Conservation (phyloP, 2,329 filamentous ascomycete genomes). For the Fonsecaea nubica region DNA sequence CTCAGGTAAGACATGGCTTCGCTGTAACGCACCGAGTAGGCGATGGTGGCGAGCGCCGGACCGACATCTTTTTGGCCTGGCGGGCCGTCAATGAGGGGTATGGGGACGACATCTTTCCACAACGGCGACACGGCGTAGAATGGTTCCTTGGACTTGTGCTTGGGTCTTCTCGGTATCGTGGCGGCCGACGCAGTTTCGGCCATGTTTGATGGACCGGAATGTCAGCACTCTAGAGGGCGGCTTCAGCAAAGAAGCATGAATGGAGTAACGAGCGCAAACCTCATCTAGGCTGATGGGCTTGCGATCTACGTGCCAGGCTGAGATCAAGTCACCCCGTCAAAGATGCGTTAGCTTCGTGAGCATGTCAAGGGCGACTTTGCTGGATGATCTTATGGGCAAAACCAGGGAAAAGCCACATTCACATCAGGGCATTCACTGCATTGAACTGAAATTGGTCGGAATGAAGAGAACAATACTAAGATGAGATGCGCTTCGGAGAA, state of each 20-base stretch:
- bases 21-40: conserved; percentile 86
- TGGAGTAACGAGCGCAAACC: not conserved
- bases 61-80: conserved; percentile 34
- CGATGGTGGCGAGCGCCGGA: conserved; percentile 84
- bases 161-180: conserved; percentile 36
- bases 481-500: conserved; percentile 3
- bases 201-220: not conserved
- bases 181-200: conserved; percentile 1
- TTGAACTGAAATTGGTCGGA: conserved; percentile 15
- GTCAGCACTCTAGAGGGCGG: not conserved
- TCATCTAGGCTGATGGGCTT: not conserved
- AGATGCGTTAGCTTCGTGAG: not conserved
- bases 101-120: conserved; percentile 84
- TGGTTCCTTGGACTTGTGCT: conserved; percentile 35
- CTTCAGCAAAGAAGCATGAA: not conserved
- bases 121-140: conserved; percentile 70
- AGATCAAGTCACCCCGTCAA: not conserved
- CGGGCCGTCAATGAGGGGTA: conserved; percentile 78
- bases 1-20: conserved; percentile 94
- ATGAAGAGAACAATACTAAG: conserved; percentile 35
- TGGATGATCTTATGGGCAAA: not conserved
- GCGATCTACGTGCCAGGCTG: too few relatives aligned
- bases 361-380: not conserved
- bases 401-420: not conserved
- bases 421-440: not conserved